Base-by-base conservation (phyloP, 2,329 filamentous ascomycete genomes). In the Huntiella decipiens region DNA sequence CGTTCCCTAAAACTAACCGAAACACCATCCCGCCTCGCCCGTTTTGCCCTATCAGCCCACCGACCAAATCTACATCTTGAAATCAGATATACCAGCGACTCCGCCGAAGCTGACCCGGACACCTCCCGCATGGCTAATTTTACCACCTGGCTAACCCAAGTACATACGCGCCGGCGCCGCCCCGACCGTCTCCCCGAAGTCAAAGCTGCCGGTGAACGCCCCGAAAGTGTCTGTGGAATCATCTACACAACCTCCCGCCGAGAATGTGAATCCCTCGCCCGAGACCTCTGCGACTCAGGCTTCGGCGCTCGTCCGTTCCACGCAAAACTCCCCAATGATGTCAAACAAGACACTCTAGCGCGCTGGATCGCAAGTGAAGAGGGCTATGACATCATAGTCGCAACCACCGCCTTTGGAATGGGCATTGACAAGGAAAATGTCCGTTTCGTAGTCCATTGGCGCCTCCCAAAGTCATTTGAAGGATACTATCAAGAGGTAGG, bases 341-440 rank as follows among this genome's bases (percentile, higher is more conserved):
- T 73, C 47, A 86, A 85, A 56, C 78, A 82, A 53, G 73, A 81
- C 49, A 80, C 80, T 1, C 66, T 87, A 3, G 61, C 70, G 12
- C 71, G 72, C 13, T 88, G 82, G 82, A 77, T 86, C 39, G 68
- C 70, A 46, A 82, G 84, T 57, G 71, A 74, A 45, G 68, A 72
- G 19, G 81, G 81, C 1, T 94, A 91, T 62, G 86, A 91, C 58
- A 77, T 96, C 42, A 88, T 96, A 50, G 86, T 95, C 22, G 88
- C 88, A 1, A 96, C 88, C 0, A 96, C 85, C 1, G 88, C 88
- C 0, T 96, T 96, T 56, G 88, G 88, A 2, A 96, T 96, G 88
- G 88, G 88, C 19, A 95, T 96, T 52, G 87, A 96, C 61, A 95
- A 95, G 60, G 77, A 91, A 44, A 81, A 93, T 54, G 88, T 96